phyloP scores from a whole-genome alignment of 495 filamentous ascomycete genomes.

The Penicillium fimorum region DNA sequence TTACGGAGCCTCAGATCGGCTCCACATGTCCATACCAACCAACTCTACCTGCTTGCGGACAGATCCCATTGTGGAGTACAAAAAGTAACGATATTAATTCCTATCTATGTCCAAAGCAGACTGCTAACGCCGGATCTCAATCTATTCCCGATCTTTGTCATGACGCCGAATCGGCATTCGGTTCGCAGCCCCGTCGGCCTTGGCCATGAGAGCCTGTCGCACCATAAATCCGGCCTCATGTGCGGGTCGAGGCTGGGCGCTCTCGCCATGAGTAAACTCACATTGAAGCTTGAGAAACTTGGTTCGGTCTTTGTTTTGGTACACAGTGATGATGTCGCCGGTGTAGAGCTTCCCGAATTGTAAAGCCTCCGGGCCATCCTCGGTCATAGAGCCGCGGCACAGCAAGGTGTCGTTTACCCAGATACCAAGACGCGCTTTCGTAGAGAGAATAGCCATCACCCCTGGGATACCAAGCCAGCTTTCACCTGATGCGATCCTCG shows the following conservation, averaged over 20 bases:
- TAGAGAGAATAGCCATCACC: conserved; percentile 65
- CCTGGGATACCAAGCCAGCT: conserved; percentile 55
- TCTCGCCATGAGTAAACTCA: conserved; percentile 54
- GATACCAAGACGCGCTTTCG: conserved; percentile 68
- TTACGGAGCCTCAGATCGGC: conserved; percentile 9
- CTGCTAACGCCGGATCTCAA: neutral
- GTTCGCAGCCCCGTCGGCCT: conserved; percentile 27
- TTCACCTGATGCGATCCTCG: conserved; percentile 50
- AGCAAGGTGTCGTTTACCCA: conserved; percentile 66
- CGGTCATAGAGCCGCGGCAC: conserved; percentile 41
- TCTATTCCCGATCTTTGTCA: conserved; percentile 11
- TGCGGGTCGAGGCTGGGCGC: conserved; percentile 43
- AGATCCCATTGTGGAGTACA: conserved; percentile 16
- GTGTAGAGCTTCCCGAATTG: conserved; percentile 67
- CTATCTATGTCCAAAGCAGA: conserved; percentile 20
- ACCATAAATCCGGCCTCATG: conserved; percentile 43
- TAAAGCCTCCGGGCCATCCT: conserved; percentile 46
- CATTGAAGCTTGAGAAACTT: conserved; percentile 51
- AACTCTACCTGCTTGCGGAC: conserved; percentile 22
- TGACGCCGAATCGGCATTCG: conserved; percentile 23
- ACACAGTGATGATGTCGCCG: conserved; percentile 70
- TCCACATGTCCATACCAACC: neutral
- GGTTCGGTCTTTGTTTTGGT: conserved; percentile 33
- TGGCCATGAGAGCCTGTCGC: conserved; percentile 33
- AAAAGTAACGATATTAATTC: conserved; percentile 13